These are phyloP conservation scores for Hyaloscypha bicolor DNA, from an alignment of 495 filamentous ascomycete species.

Conservation along the genomic window DNA sequence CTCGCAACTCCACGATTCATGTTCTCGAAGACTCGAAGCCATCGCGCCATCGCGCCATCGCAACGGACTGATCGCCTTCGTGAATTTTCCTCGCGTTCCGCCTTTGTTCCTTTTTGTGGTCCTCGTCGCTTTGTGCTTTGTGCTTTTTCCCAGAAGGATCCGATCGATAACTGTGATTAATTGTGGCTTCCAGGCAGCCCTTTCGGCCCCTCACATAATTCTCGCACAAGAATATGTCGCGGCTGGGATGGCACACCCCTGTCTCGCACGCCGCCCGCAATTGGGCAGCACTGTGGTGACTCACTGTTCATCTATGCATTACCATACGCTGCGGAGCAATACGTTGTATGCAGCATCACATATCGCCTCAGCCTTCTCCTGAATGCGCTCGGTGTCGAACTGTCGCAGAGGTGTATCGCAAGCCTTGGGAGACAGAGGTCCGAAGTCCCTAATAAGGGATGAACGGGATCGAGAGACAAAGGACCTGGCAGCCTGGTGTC, in stretches of 20 bases:
- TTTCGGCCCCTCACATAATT: background rate
- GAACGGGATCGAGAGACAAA: background rate
- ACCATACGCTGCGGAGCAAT: no score
- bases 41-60: no score
- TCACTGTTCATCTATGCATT: constrained; percentile 9
- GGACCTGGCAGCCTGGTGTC: background rate
- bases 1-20: background rate
- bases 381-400: background rate
- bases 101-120: background rate
- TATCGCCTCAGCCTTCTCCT: constrained; percentile 12
- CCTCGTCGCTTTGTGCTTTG: background rate
- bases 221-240: background rate
- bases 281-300: background rate
- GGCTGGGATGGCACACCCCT: background rate
- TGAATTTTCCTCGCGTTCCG: no score
- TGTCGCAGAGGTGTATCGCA: constrained; percentile 5
- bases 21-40: background rate
- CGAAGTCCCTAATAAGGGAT: background rate
- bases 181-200: background rate
- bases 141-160: background rate
- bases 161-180: background rate
- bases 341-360: no score
- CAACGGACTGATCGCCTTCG: no score
- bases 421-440: background rate
- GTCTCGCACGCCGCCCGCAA: background rate